Percentiles rank a stretch among this genome's conserved stretches.
Evolutionary conservation across 108 stramenopile genomes (phyloP).

Genomic region (Stephanodiscus minutulus): DNA sequence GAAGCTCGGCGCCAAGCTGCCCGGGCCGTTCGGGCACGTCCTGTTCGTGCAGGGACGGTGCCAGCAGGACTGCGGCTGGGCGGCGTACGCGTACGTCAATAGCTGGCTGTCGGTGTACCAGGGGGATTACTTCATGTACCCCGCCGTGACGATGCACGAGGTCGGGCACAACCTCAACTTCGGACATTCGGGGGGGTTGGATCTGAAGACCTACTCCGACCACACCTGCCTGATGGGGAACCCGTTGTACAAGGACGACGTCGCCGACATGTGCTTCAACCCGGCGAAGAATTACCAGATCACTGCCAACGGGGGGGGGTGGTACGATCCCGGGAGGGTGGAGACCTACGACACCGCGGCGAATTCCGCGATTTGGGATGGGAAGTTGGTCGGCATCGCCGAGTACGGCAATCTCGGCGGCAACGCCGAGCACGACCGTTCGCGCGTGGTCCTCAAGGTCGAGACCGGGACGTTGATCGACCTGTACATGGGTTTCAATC

Average conservation of each 20-base stretch:
- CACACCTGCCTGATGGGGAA: constrained; percentile 28
- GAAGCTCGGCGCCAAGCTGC: constrained; percentile 11
- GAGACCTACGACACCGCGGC: background rate
- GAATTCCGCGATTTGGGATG: background rate
- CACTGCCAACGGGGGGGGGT: constrained; percentile 2
- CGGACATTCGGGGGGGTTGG: constrained; percentile 13
- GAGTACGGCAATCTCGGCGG: constrained; percentile 13
- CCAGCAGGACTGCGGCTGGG: constrained; percentile 13
- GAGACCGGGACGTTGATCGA: constrained; percentile 18
- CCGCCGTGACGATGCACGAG: constrained; percentile 43
- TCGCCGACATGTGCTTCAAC: constrained; percentile 24
- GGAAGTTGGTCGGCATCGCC: constrained; percentile 35
- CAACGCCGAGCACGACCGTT: background rate
- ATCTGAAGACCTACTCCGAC: constrained; percentile 15
- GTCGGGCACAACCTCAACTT: constrained; percentile 27
- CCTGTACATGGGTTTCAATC: constrained; percentile 42
- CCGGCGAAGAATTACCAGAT: constrained; percentile 22
- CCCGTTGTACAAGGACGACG: constrained; percentile 14
- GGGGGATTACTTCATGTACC: constrained; percentile 17
- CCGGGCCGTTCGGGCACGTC: constrained; percentile 22
- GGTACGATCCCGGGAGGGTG: background rate
- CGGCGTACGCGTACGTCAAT: constrained; percentile 52
- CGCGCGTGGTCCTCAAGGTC: constrained; percentile 20
- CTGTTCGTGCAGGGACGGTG: constrained; percentile 10
- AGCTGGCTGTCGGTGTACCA: constrained; percentile 33